Evolutionary conservation across 2,329 filamentous ascomycete genomes (phyloP).

Genomic region (Teratosphaeria epicoccoides): DNA sequence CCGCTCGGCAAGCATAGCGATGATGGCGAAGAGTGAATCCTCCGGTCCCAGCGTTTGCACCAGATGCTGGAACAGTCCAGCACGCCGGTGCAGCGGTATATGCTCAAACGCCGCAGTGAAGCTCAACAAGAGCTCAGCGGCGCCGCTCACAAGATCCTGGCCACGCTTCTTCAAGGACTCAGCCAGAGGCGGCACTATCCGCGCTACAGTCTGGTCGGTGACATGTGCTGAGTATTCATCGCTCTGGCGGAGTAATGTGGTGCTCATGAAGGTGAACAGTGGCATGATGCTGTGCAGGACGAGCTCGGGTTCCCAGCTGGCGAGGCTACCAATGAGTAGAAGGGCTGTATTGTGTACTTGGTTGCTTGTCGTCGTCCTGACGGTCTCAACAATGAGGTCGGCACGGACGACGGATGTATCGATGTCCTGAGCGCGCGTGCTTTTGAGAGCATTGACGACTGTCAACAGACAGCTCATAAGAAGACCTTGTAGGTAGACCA

Average conservation of each 20-base stretch:
- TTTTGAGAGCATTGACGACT: conserved; percentile 69
- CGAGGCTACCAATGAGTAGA: conserved; percentile 75
- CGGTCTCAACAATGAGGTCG: conserved; percentile 85
- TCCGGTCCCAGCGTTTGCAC: conserved; percentile 73
- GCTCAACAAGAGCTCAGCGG: conserved; percentile 82
- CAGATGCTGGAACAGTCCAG: conserved; percentile 72
- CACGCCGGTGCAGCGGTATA: conserved; percentile 75
- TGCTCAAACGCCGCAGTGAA: conserved; percentile 96
- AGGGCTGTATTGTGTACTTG: conserved; percentile 90
- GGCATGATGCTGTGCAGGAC: conserved; percentile 98
- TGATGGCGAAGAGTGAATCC: conserved; percentile 78
- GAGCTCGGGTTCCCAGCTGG: conserved; percentile 76
- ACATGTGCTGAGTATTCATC: conserved; percentile 97
- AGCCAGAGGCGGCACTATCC: conserved; percentile 85
- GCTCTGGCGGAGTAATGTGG: conserved; percentile 78
- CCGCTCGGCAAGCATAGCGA: conserved; percentile 83
- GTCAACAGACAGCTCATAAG: conserved; percentile 70
- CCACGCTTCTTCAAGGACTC: conserved; percentile 69
- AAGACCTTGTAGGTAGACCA: conserved; percentile 81
- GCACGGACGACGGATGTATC: conserved; percentile 73
- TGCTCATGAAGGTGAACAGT: conserved; percentile 96
- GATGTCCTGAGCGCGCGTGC: conserved; percentile 37
- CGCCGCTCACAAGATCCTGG: conserved; percentile 67
- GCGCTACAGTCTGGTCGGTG: conserved; percentile 83
- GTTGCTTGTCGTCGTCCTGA: conserved; percentile 81